Conservation (phyloP, 345 rosid genomes). For the Ailanthus altissimus region DNA sequence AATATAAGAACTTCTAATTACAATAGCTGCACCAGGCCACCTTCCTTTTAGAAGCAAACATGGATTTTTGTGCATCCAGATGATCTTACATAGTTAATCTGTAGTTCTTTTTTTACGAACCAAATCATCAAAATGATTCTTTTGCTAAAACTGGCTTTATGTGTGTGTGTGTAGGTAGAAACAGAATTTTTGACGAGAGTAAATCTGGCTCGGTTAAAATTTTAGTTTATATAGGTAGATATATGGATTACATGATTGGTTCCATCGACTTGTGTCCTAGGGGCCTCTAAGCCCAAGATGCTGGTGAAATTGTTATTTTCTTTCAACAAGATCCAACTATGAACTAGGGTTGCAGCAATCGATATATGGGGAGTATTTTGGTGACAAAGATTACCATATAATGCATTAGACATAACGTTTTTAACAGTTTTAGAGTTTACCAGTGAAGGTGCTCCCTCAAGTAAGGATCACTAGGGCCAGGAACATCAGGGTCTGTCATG, state of each 20-base stretch:
- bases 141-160: neutral
- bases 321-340: neutral
- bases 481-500: slow-evolving; percentile 73
- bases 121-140: neutral
- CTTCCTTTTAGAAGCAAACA: neutral
- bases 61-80: neutral
- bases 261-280: neutral
- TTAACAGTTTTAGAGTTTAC: slow-evolving; percentile 29
- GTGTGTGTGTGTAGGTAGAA: no score
- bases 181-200: no score
- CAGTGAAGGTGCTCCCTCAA: slow-evolving; percentile 66
- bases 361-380: neutral
- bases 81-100: neutral
- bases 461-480: slow-evolving; percentile 74
- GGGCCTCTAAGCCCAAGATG: neutral
- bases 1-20: neutral
- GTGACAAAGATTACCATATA: neutral
- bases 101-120: no score
- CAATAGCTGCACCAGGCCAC: neutral
- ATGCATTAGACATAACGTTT: neutral
- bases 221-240: neutral
- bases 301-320: neutral
- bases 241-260: neutral
- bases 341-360: neutral
- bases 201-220: neutral